Conservation (phyloP, 139 green algal genomes). For the Haematococcus lacustris region DNA sequence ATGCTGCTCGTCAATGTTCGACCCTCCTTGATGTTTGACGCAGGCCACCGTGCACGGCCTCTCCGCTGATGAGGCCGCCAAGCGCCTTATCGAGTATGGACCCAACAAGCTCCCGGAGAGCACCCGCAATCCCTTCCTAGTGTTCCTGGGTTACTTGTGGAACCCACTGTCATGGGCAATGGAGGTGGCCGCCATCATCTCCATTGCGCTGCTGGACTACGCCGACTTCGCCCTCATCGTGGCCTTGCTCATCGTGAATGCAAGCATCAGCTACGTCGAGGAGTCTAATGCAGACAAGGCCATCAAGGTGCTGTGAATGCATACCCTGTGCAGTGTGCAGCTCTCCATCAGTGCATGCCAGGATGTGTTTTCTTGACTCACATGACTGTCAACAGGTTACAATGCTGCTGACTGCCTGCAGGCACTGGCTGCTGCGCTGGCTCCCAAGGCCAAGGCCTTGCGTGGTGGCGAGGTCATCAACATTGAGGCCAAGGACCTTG, state of each 20-base stretch:
- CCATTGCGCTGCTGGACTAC: constrained; percentile 74
- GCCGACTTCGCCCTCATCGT: constrained; percentile 71
- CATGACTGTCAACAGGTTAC: too few relatives aligned
- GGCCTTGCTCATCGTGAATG: constrained; percentile 64
- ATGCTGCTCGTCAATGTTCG: background rate
- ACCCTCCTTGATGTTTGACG: too few relatives aligned
- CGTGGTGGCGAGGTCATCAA: constrained; percentile 48
- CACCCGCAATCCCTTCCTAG: constrained; percentile 49
- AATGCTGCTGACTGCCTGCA: constrained; percentile 6
- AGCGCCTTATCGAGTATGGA: constrained; percentile 61
- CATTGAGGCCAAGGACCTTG: constrained; percentile 54
- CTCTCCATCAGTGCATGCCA: too few relatives aligned
- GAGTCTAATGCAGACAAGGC: constrained; percentile 72
- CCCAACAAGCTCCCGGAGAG: constrained; percentile 75
- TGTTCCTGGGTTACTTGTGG: constrained; percentile 71
- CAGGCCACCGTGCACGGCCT: constrained; percentile 39
- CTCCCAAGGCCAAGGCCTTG: constrained; percentile 58
- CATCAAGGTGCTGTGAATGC: constrained; percentile 59
- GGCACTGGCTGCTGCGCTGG: constrained; percentile 65
- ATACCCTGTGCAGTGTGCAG: too few relatives aligned
- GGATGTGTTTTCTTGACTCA: too few relatives aligned
- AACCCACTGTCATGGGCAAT: constrained; percentile 55
- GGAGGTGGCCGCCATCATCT: constrained; percentile 63
- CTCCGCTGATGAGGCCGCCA: constrained; percentile 35
- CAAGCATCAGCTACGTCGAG: constrained; percentile 70